Percentiles rank a stretch among this genome's conserved stretches.
phyloP scores from a whole-genome alignment of 2,329 filamentous ascomycete genomes.

The Exophiala aquamarina region DNA sequence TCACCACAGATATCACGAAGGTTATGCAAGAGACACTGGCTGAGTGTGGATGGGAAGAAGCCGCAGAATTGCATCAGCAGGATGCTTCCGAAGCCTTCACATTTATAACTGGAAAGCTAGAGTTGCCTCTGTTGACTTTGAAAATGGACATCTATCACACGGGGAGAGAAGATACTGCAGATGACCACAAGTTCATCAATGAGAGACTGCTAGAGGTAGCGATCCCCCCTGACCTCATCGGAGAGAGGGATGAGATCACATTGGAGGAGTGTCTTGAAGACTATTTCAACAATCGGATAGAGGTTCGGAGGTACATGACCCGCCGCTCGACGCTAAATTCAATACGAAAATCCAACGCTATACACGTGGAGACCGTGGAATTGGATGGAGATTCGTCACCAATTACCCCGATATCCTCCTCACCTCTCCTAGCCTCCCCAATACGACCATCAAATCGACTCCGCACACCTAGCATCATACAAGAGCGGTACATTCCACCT shows the following conservation, averaged over 20 bases:
- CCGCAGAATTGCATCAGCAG: constrained; percentile 75
- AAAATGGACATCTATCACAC: constrained; percentile 96
- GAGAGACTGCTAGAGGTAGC: constrained; percentile 88
- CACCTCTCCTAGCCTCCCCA: constrained; percentile 31
- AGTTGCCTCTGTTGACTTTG: constrained; percentile 81
- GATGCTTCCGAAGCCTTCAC: constrained; percentile 95
- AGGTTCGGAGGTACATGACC: constrained; percentile 75
- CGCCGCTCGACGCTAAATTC: constrained; percentile 59
- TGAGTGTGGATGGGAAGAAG: constrained; percentile 86
- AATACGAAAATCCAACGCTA: constrained; percentile 35
- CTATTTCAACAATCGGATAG: constrained; percentile 92
- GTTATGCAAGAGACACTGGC: constrained; percentile 79
- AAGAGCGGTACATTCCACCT: constrained; percentile 44
- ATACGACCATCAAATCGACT: constrained; percentile 24
- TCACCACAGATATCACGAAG: constrained; percentile 82
- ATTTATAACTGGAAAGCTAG: constrained; percentile 87
- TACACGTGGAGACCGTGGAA: constrained; percentile 46
- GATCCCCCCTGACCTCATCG: constrained; percentile 66
- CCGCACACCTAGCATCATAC: constrained; percentile 44
- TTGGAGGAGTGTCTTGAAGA: constrained; percentile 89
- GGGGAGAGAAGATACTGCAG: constrained; percentile 75
- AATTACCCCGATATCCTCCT: constrained; percentile 35
- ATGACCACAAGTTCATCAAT: constrained; percentile 93
- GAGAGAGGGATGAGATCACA: constrained; percentile 66
- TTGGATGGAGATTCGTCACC: constrained; percentile 32